A percentile compares a stretch with the other conserved stretches of the same genome.
Conservation (phyloP, 805 yeast genomes). For the Teunomyces cretensis region DNA sequence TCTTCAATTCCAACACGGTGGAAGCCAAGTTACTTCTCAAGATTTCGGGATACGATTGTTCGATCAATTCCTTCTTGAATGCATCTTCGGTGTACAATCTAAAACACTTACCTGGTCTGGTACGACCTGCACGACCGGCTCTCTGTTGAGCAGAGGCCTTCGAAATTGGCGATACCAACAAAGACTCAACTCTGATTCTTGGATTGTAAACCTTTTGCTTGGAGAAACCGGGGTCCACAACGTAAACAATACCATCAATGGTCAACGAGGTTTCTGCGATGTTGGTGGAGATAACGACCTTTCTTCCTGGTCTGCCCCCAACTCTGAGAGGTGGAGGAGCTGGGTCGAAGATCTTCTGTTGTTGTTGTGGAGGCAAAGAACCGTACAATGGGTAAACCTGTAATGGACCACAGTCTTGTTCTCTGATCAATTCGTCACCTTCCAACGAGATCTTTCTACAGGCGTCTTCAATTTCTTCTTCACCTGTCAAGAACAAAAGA, state of each 20-base stretch:
- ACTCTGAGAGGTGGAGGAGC: slow-evolving; percentile 75
- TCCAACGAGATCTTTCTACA: slow-evolving; percentile 85
- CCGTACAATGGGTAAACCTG: slow-evolving; percentile 93
- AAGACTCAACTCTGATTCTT: slow-evolving; percentile 89
- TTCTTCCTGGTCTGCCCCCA: slow-evolving; percentile 91
- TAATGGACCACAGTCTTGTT: slow-evolving; percentile 86
- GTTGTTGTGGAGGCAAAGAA: slow-evolving; percentile 93
- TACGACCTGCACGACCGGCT: slow-evolving; percentile 99
- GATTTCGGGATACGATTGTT: slow-evolving; percentile 95
- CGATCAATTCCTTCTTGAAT: slow-evolving; percentile 87
- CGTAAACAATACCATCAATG: slow-evolving; percentile 95
- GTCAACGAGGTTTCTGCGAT: slow-evolving; percentile 98
- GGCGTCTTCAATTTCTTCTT: slow-evolving; percentile 97
- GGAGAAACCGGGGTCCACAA: slow-evolving; percentile 95
- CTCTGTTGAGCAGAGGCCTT: slow-evolving; percentile 98
- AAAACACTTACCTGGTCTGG: slow-evolving; percentile 97
- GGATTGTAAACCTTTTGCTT: slow-evolving; percentile 97
- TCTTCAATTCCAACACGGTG: slow-evolving; percentile 89
- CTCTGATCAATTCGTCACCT: slow-evolving; percentile 84
- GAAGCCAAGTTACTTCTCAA: slow-evolving; percentile 86
- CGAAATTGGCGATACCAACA: slow-evolving; percentile 92
- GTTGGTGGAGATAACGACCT: slow-evolving; percentile 87
- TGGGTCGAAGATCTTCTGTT: slow-evolving; percentile 87
- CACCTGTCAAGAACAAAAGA: slow-evolving; percentile 86
- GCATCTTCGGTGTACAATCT: slow-evolving; percentile 96